phyloP scores from a whole-genome alignment of 2,329 filamentous ascomycete genomes.

The Alternaria infectoria region DNA sequence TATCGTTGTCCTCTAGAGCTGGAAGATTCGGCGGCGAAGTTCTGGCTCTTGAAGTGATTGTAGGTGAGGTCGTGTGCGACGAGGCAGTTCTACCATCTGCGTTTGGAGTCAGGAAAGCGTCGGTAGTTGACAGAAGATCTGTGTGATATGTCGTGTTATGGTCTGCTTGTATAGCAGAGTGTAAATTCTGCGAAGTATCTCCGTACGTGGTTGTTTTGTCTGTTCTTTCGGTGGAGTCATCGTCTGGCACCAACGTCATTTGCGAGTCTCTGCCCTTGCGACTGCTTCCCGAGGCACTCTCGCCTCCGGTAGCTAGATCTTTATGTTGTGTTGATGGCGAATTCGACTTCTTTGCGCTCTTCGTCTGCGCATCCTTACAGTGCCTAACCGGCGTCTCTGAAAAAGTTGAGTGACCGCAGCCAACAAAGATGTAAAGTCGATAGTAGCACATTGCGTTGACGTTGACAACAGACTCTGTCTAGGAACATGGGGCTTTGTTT shows the following conservation, averaged over 20 bases:
- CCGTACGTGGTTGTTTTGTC: neutral
- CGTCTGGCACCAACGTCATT: neutral
- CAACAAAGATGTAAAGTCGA: constrained; percentile 50
- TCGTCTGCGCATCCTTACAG: constrained; percentile 35
- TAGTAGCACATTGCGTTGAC: constrained; percentile 51
- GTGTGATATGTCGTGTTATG: neutral
- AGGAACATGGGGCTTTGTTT: neutral
- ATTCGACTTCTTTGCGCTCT: neutral
- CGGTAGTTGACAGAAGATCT: neutral
- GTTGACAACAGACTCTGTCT: neutral
- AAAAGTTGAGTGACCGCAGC: constrained; percentile 51
- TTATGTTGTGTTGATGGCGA: neutral
- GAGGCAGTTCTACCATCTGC: neutral
- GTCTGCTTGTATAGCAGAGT: too few species aligned
- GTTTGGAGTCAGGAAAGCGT: neutral
- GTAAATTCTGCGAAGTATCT: neutral
- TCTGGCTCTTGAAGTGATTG: neutral
- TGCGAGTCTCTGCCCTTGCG: neutral
- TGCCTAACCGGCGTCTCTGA: constrained; percentile 41
- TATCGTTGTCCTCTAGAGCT: neutral
- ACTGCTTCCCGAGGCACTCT: neutral
- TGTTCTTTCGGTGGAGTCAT: neutral
- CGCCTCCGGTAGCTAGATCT: neutral
- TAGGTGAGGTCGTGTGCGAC: neutral
- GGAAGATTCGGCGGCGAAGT: neutral